Evolutionary conservation across 495 filamentous ascomycete genomes (phyloP).

Genomic region (Aspergillus panamensis): DNA sequence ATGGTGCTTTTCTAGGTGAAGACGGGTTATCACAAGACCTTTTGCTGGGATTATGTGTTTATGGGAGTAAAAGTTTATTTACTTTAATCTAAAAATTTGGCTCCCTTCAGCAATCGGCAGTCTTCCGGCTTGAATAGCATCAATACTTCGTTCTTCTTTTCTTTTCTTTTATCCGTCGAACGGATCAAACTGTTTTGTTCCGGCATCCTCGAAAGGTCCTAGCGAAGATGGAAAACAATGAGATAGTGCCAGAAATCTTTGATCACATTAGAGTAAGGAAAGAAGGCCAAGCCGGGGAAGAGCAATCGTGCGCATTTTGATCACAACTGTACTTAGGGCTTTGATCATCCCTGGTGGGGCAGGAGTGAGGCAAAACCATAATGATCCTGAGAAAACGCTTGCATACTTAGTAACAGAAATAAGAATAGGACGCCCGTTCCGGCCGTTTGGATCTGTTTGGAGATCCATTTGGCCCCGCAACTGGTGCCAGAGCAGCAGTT

Average conservation of each 20-base stretch:
- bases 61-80: background rate
- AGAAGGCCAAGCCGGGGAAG: conserved; percentile 1
- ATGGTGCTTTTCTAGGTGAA: background rate
- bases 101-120: background rate
- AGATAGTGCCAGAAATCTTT: background rate
- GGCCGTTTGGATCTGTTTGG: background rate
- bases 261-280: no score
- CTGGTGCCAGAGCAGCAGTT: background rate
- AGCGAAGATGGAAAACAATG: background rate
- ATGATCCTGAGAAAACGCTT: background rate
- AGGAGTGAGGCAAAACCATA: background rate
- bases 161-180: background rate
- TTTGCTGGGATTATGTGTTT: background rate
- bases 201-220: background rate
- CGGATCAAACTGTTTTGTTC: conserved; percentile 1
- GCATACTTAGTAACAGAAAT: background rate
- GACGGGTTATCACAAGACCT: background rate
- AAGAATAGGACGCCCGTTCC: background rate
- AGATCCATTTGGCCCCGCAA: background rate
- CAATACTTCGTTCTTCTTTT: background rate
- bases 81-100: background rate
- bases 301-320: background rate
- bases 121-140: background rate
- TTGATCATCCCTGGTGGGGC: background rate
- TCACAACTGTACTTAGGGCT: background rate